phyloP scores from a whole-genome alignment of 768 basidiomycete species.

The Russula foetens region DNA sequence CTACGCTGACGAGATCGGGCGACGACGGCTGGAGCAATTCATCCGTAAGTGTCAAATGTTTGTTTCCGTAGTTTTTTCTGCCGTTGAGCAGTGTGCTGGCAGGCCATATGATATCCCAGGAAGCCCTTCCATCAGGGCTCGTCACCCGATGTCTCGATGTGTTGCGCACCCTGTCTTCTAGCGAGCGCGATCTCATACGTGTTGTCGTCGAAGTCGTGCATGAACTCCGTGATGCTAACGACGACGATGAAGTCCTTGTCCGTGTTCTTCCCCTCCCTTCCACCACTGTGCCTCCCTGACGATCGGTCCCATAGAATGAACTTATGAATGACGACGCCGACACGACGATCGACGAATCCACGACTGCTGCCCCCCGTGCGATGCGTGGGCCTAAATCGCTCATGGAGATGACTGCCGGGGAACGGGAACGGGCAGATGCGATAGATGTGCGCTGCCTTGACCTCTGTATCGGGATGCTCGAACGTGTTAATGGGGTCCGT shows the following conservation, averaged over 20 bases:
- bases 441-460: slow-evolving; percentile 70
- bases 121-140: slow-evolving; percentile 58
- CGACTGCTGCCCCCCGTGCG: slow-evolving; percentile 16
- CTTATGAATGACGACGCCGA: slow-evolving; percentile 27
- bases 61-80: neutral
- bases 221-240: slow-evolving; percentile 57
- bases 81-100: slow-evolving; percentile 2
- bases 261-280: neutral
- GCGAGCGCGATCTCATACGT: slow-evolving; percentile 79
- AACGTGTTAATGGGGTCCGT: slow-evolving; percentile 76
- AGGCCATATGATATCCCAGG: slow-evolving; percentile 79
- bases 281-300: neutral
- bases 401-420: slow-evolving; percentile 47
- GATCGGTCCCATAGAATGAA: slow-evolving; percentile 20
- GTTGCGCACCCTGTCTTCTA: slow-evolving; percentile 57
- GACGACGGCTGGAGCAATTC: slow-evolving; percentile 79
- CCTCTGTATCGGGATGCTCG: slow-evolving; percentile 76
- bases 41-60: slow-evolving; percentile 49
- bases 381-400: slow-evolving; percentile 27
- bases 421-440: slow-evolving; percentile 46
- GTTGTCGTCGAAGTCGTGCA: slow-evolving; percentile 85
- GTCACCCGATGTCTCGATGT: slow-evolving; percentile 78
- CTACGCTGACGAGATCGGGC: slow-evolving; percentile 87
- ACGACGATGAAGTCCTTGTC: slow-evolving; percentile 29
- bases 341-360: slow-evolving; percentile 28